Conservation (phyloP, 2,329 filamentous ascomycete genomes). For the Trichoderma aggressivum region DNA sequence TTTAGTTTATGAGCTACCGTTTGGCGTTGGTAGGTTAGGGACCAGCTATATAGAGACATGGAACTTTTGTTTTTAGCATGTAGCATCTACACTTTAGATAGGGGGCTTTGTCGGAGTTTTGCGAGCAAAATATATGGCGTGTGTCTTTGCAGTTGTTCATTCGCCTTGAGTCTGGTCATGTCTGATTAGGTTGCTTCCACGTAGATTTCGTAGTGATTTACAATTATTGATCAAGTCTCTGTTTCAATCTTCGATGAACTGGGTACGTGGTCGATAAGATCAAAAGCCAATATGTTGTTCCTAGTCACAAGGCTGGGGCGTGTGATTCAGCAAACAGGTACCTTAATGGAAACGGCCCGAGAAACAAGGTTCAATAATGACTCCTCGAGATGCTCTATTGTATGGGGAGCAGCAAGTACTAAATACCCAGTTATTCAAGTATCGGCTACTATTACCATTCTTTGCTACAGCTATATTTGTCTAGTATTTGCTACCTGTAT, state of each 20-base stretch:
- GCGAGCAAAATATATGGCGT: background rate
- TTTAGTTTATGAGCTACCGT: background rate
- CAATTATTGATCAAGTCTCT: background rate
- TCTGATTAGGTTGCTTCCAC: background rate
- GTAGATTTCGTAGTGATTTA: background rate
- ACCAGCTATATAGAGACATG: background rate
- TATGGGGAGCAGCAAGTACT: background rate
- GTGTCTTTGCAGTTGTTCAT: background rate
- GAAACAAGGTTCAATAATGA: background rate
- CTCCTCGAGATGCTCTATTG: background rate
- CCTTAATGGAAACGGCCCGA: background rate
- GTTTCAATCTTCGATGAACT: background rate
- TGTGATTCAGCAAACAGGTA: background rate
- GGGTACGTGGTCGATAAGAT: background rate
- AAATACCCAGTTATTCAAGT: background rate
- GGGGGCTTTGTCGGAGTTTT: background rate
- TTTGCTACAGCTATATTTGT: background rate
- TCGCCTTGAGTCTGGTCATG: background rate
- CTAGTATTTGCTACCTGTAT: background rate
- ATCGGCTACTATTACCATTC: background rate
- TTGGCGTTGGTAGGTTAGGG: conserved; percentile 10
- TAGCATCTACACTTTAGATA: background rate
- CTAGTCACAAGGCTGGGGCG: background rate
- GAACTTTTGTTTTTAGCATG: background rate
- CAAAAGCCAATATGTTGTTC: background rate